phyloP scores from a whole-genome alignment of 305 asterid genomes.

The Withania somnifera region DNA sequence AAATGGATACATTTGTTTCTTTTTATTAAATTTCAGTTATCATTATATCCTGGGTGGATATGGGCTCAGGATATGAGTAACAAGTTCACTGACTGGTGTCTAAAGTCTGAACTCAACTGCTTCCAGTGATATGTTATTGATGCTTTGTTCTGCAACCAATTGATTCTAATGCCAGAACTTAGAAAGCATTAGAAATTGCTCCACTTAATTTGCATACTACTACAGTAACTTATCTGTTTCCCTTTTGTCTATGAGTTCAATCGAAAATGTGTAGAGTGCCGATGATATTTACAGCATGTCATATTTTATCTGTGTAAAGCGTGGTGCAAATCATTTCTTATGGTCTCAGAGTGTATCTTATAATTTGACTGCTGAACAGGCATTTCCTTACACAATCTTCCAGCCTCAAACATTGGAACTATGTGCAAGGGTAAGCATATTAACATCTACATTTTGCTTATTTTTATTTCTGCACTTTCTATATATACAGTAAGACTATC shows the following conservation, averaged over 20 bases:
- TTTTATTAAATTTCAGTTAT: not conserved
- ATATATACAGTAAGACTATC: not conserved
- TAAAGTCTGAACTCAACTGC: not conserved
- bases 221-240: not conserved
- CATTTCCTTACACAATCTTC: slow-evolving; percentile 57
- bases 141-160: not conserved
- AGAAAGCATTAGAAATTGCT: not conserved
- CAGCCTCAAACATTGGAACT: slow-evolving; percentile 91
- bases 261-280: not conserved
- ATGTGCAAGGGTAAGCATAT: slow-evolving; percentile 69
- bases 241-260: not conserved
- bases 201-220: not conserved
- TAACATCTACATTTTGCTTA: slow-evolving; percentile 2
- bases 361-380: slow-evolving; percentile 36
- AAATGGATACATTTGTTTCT: not conserved
- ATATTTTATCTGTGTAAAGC: not conserved
- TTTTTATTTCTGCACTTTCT: slow-evolving; percentile 1
- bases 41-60: not conserved
- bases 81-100: not conserved
- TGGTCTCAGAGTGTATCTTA: not conserved
- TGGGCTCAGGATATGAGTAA: not conserved
- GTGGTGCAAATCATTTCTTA: not conserved
- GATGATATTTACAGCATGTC: not conserved
- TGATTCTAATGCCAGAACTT: not conserved
- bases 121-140: not conserved